Evolutionary conservation across 2,329 filamentous ascomycete species (phyloP), one percentile per base, ranked within the genome.

Genomic region (Teratosphaeria viscida): DNA sequence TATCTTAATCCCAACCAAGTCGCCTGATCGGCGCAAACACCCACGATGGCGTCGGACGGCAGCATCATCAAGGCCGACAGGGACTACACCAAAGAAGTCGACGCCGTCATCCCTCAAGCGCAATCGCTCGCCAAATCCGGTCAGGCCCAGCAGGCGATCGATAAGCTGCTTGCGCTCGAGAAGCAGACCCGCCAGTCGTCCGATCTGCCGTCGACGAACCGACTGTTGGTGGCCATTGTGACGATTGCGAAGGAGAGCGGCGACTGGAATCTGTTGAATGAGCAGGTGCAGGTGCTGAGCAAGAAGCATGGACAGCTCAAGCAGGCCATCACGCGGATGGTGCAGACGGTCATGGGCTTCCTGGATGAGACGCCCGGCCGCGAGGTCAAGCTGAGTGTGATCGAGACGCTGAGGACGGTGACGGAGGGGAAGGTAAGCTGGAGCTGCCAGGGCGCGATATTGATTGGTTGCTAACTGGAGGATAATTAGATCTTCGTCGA

Each of bases 251-350:
- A 96, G 78, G 82, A 95, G 75, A 86, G 89, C 23, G 87, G 87
- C 67, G 91, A 99, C 75, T 99, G 94, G 94, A 86, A 85, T 74
- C 79, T 96, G 71, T 83, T 99, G 77, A 97, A 96, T 74, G 94
- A 99, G 78, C 94, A 99, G 78, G 90, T 96, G 64, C 82, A 96
- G 69, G 82, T 96, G 65, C 82, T 99, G 60, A 97, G 94, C 66
- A 99, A 99, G 86, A 99, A 99, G 81, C 94, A 99, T 88, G 90
- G 92, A 70, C 94, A 99, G 80, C 91, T 99, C 73, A 99, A 99
- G 78, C 94, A 97, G 78, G 94, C 94, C 71, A 94, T 92, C 71
- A 97, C 94, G 69, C 94, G 92, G 81, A 99, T 99, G 94, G 92
- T 99, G 62, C 94, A 99, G 81, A 88, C 87, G 55, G 91, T 96